Conservation (phyloP, 192 early-diverging fungal genomes). For the Podila horticola region DNA sequence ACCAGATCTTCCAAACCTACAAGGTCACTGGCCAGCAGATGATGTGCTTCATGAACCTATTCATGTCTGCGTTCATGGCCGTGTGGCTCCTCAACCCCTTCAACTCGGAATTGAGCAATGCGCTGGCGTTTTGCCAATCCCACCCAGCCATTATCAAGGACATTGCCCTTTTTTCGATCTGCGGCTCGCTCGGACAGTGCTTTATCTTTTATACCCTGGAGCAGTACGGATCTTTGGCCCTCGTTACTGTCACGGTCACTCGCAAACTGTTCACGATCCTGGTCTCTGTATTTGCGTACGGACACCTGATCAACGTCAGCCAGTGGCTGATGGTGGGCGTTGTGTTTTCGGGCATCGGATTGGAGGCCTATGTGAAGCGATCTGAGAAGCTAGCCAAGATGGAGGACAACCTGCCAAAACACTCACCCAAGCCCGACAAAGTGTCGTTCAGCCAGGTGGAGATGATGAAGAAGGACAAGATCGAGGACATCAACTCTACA, state of each 20-base stretch:
- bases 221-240: slow-evolving; percentile 85
- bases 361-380: slow-evolving; percentile 80
- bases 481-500: slow-evolving; percentile 22
- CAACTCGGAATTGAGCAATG: slow-evolving; percentile 80
- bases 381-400: slow-evolving; percentile 56
- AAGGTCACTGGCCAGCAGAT: slow-evolving; percentile 89
- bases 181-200: slow-evolving; percentile 95
- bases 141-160: slow-evolving; percentile 87
- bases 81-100: slow-evolving; percentile 83
- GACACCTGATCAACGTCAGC: slow-evolving; percentile 77
- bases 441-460: slow-evolving; percentile 44
- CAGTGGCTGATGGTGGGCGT: slow-evolving; percentile 90
- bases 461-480: slow-evolving; percentile 53
- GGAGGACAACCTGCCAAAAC: slow-evolving; percentile 40
- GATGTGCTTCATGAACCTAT: slow-evolving; percentile 98
- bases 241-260: slow-evolving; percentile 95
- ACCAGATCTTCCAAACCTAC: slow-evolving; percentile 89
- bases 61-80: slow-evolving; percentile 77
- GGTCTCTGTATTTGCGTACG: slow-evolving; percentile 89
- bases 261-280: slow-evolving; percentile 97
- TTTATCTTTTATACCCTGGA: slow-evolving; percentile 97
- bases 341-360: slow-evolving; percentile 89
- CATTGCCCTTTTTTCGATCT: slow-evolving; percentile 88
- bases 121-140: slow-evolving; percentile 79
- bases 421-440: slow-evolving; percentile 39